Conservation (phyloP, 805 yeast species). For the Sugiyamaella smithiae region DNA sequence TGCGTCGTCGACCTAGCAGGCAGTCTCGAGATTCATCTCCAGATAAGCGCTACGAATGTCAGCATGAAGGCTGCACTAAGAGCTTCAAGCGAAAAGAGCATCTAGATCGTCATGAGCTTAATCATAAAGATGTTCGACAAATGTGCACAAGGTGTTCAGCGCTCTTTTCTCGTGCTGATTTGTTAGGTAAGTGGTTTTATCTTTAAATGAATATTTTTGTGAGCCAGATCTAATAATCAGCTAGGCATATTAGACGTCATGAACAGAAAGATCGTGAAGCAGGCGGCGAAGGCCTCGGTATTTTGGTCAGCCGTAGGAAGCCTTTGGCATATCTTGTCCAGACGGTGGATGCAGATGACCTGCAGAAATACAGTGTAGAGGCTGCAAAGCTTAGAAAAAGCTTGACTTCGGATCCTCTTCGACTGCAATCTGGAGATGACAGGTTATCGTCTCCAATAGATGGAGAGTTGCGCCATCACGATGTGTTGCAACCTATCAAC, state of each 20-base stretch:
- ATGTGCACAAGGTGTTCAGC: neutral
- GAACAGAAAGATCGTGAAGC: constrained; percentile 3
- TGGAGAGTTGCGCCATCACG: neutral
- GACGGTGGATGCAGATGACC: constrained; percentile 4
- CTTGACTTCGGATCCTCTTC: neutral
- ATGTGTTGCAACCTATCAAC: neutral
- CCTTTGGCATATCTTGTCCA: neutral
- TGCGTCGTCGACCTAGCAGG: neutral
- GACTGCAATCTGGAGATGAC: neutral
- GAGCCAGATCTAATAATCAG: neutral
- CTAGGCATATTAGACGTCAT: neutral
- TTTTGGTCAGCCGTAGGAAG: neutral
- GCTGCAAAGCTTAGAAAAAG: neutral
- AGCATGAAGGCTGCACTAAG: neutral
- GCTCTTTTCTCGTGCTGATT: neutral
- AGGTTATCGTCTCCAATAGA: neutral
- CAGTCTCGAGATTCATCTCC: neutral
- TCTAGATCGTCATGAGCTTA: constrained; percentile 1
- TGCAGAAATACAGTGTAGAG: neutral
- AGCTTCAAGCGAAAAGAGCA: constrained; percentile 4
- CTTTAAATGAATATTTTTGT: neutral
- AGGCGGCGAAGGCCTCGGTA: neutral
- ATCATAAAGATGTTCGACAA: neutral
- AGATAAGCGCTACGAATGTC: neutral
- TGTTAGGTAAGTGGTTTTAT: neutral